Evolutionary conservation across 192 early-diverging fungal species (phyloP), one percentile per base, ranked within the genome.

Genomic region (Coemansia furcata): DNA sequence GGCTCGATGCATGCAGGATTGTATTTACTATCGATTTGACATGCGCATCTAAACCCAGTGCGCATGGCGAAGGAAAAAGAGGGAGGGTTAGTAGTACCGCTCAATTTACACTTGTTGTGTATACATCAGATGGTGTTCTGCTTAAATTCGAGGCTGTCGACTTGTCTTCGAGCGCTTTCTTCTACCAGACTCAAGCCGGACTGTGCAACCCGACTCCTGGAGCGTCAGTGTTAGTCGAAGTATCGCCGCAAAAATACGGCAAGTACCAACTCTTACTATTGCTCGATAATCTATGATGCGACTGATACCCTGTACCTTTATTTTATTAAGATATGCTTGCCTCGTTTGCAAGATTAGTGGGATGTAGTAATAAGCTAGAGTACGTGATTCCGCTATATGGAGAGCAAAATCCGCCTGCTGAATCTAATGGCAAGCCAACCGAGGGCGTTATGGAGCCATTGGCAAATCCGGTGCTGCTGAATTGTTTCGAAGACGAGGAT

Each of bases 111-210:
- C n/a, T 80, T 12, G 15, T 75, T 12, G 69, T 54, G 0, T 69
- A 80, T 38, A 75, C 78, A 0, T 66, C 69, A 0, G 78, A 75
- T 32, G 60, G 60, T 0, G 12, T 80, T 19, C 55, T 80, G 29
- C 67, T 80, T 17, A 75, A 68, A 32, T 80, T 66, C 38, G 78
- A 80, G 10, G 5, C 37, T 11, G 30, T 80, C 14, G 69, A 66
- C 32, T 21, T 66, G 0, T 58, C 66, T 17, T 21, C 59, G 2
- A 32, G 30, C 9, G 30, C 66, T 12, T 49, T 40, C 1, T 80
- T 23, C 35, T 80, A 69, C 32, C 69, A 74, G 36, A 65, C 67
- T 0, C 73, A 71, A 19, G 49, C 65, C 4, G 78, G 78, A 3
- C 55, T 80, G 32, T 74, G 78, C 46, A 75, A 80, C 39, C 78